Evolutionary conservation across 2,329 filamentous ascomycete genomes (phyloP).

Genomic region (Cladosporium sphaerospermum): DNA sequence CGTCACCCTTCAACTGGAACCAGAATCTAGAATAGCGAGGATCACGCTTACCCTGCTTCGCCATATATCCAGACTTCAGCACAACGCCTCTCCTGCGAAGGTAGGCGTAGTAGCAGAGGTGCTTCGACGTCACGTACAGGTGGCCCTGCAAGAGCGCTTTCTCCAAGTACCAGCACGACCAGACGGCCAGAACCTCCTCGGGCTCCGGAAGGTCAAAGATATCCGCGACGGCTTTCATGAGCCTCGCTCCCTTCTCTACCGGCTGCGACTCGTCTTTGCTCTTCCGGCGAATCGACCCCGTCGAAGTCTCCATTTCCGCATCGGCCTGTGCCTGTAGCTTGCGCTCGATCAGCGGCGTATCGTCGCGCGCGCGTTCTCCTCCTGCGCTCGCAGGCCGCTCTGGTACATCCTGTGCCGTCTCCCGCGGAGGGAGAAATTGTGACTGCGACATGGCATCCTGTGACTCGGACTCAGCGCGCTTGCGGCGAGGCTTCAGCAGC

Average conservation of each 20-base stretch:
- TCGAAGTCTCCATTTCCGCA: slow-evolving; percentile 22
- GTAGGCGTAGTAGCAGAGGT: slow-evolving; percentile 96
- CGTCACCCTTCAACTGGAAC: slow-evolving; percentile 88
- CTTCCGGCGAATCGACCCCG: slow-evolving; percentile 15
- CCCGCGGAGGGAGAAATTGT: slow-evolving; percentile 23
- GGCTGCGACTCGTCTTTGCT: not conserved
- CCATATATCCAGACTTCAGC: slow-evolving; percentile 80
- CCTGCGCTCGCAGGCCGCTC: slow-evolving; percentile 18
- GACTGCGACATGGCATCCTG: slow-evolving; percentile 28
- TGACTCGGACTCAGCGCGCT: slow-evolving; percentile 28
- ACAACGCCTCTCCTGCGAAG: slow-evolving; percentile 81
- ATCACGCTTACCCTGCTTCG: slow-evolving; percentile 82
- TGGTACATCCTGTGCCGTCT: slow-evolving; percentile 13
- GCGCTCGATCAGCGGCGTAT: slow-evolving; percentile 67
- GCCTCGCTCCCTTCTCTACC: not conserved
- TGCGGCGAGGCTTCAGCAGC: slow-evolving; percentile 50
- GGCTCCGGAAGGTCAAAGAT: slow-evolving; percentile 78
- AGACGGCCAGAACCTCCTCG: slow-evolving; percentile 86
- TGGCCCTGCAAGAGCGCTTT: slow-evolving; percentile 89
- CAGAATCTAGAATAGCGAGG: slow-evolving; percentile 85
- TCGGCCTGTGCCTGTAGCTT: slow-evolving; percentile 44
- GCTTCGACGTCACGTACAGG: slow-evolving; percentile 87
- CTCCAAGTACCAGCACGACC: slow-evolving; percentile 87
- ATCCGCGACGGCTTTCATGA: slow-evolving; percentile 19
- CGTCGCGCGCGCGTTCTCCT: slow-evolving; percentile 35